Evolutionary conservation across 2,329 filamentous ascomycete species (phyloP), one percentile per base, ranked within the genome.

Genomic region (Exophiala mesophila): DNA sequence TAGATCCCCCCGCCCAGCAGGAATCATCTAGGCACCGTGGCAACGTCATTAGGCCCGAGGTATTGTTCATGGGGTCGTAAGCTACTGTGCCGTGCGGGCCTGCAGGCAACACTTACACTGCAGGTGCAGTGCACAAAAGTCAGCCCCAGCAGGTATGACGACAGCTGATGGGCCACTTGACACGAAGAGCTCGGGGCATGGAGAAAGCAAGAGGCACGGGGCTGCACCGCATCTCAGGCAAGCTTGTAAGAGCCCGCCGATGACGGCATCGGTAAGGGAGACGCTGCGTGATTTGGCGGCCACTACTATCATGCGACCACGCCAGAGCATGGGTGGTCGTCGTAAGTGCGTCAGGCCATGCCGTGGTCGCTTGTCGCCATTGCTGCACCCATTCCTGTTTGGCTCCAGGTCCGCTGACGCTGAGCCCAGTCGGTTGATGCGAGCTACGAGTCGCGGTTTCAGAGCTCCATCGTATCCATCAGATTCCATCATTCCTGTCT

Each of bases 271-370:
- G 37, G 23, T n/a, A 41, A 34, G 19, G 20, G 44, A 8, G 23
- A 44, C 28, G 34, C 33, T 48, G 45, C 45, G 45, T 48, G 45
- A 45, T 44, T 45, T 48, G 41, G 40, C 37, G 19, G 15, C 37
- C 23, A 21, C 28, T 33, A 36, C 45, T 38, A 43, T 37, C 40
- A 43, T 34, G 24, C 33, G 40, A 43, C 40, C 40, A 31, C 40
- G 29, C 17, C 17, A 31, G 39, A 35, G 31, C 32, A n/a, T 24
- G 20, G 15, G 19, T 18, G 13, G n/a, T n/a, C n/a, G n/a, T n/a
- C n/a, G n/a, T n/a, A n/a, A n/a, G 5, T 36, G 32, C 21, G 32
- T 34, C 13, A 8, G 29, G 7, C 32, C 32, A 18, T 17, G 32
- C 15, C 8, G 12, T 10, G 17, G 17, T 19, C 32, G 32, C 32